A percentile compares a stretch with the other conserved stretches of the same genome.
Evolutionary conservation across 2,329 filamentous ascomycete genomes (phyloP).

Genomic region (Colletotrichum endophyticum): DNA sequence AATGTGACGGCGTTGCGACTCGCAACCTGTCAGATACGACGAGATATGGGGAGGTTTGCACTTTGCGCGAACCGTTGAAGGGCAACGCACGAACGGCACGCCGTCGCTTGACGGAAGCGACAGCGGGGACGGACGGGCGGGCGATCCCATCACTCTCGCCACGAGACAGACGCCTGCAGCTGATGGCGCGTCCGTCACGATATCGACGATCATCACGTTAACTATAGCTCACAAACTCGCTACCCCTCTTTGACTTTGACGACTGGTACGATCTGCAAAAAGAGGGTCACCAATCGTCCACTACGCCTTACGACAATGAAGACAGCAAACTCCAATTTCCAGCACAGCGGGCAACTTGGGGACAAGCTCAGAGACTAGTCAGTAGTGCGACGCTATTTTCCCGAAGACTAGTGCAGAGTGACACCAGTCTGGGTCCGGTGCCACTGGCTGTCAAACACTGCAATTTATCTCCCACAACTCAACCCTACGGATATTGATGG

Average conservation of each 20-base stretch:
- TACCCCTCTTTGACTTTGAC: not conserved
- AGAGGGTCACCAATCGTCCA: not conserved
- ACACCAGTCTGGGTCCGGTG: not conserved
- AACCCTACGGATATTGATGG: conserved; percentile 19
- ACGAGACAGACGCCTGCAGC: not conserved
- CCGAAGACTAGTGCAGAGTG: conserved; percentile 5
- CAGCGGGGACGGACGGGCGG: not conserved
- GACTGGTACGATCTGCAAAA: not conserved
- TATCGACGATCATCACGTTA: not conserved
- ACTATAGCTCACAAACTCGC: not conserved
- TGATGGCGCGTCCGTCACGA: not conserved
- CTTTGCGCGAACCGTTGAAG: not conserved
- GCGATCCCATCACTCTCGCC: not conserved
- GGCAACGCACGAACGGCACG: not conserved
- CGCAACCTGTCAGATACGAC: not conserved
- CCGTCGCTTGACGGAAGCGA: not conserved
- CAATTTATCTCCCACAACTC: conserved; percentile 15
- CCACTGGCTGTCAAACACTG: conserved; percentile 6
- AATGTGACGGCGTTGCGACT: not conserved
- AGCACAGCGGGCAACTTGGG: not conserved
- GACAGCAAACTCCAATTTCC: not conserved
- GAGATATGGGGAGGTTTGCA: not conserved
- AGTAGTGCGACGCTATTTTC: conserved; percentile 18
- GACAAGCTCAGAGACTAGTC: conserved; percentile 16
- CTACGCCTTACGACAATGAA: not conserved